Percentiles rank a stretch among this genome's conserved stretches.
Evolutionary conservation across 2,329 filamentous ascomycete genomes (phyloP).

Genomic region (Fusarium aywerte): DNA sequence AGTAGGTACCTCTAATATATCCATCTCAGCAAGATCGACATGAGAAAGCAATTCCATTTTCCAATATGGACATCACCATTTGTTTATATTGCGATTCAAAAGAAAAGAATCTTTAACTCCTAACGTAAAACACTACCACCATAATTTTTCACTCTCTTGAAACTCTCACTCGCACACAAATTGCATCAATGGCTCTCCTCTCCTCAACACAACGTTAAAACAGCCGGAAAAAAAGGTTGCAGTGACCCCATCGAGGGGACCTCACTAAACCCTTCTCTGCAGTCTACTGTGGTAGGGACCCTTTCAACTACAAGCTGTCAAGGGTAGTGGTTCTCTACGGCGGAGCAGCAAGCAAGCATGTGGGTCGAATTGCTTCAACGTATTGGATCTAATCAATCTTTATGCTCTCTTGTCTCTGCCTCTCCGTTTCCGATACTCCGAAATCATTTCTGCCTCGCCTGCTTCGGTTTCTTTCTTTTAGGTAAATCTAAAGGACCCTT

Average conservation of each 20-base stretch:
- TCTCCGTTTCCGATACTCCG: slow-evolving; percentile 4
- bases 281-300: slow-evolving; percentile 7
- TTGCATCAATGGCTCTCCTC: slow-evolving; percentile 11
- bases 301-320: slow-evolving; percentile 6
- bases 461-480: neutral
- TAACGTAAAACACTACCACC: slow-evolving; percentile 4
- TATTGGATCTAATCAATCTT: slow-evolving; percentile 43
- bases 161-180: slow-evolving; percentile 3
- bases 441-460: slow-evolving; percentile 14
- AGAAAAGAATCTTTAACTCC: neutral
- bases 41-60: neutral
- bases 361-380: slow-evolving; percentile 27
- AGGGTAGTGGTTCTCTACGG: slow-evolving; percentile 14
- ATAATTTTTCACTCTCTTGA: neutral
- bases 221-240: neutral
- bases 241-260: slow-evolving; percentile 21
- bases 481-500: neutral
- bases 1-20: neutral
- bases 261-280: slow-evolving; percentile 18
- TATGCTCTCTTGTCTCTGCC: neutral
- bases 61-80: neutral
- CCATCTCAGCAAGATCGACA: neutral
- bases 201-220: neutral
- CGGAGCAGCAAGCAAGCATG: slow-evolving; percentile 22
- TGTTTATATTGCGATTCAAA: neutral